Base-by-base conservation (phyloP, 208 protist genomes). In the Novymonas esmeraldas region DNA sequence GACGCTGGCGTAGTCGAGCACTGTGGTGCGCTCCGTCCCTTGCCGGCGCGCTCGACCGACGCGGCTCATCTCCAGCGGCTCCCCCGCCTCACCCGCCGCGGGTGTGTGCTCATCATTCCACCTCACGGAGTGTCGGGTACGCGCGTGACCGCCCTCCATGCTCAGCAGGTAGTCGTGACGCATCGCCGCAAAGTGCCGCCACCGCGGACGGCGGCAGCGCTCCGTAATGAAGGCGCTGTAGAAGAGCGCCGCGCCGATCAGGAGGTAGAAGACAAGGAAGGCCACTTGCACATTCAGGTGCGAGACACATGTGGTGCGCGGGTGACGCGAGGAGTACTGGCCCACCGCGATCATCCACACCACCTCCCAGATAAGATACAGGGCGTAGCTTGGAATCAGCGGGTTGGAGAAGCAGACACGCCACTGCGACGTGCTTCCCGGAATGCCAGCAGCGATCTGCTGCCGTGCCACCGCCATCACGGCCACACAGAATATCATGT, bases 291-390 rank as follows among this genome's bases (percentile, higher is more conserved):
- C 75, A 13, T 60, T 80, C 18, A 90, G 50, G 68, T 89, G 79
- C 2, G 22, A 54, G 14, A 14, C 31, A 36, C 88, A 94, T 7
- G 2, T 31, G 62, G 78, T 75, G 28, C 24, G n/a, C 34, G 22
- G 36, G 0, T 11, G 18, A 6, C 56, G 45, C 5, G 2, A 45
- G 6, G 26, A 1, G 14, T 73, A 56, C 51, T 80, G 45, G 2
- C 54, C 62, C 9, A 64, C 84, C 18, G 79, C 44, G 2, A 70
- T 57, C 65, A 88, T 87, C 82, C 85, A 95, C 9, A 78, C 50
- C 9, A 92, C 46, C 70, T 89, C 82, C 76, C 81, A 91, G 1
- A 89, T 13, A 6, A 89, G 2, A 59, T 82, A 94, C 0, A 77
- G 38, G 1, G 55, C 10, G 70, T 87, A 94, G 4, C 71, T 1